Evolutionary conservation across 1,284 basidiomycete species (phyloP), one percentile per base, ranked within the genome.

Genomic region (Trichosporon faecale): DNA sequence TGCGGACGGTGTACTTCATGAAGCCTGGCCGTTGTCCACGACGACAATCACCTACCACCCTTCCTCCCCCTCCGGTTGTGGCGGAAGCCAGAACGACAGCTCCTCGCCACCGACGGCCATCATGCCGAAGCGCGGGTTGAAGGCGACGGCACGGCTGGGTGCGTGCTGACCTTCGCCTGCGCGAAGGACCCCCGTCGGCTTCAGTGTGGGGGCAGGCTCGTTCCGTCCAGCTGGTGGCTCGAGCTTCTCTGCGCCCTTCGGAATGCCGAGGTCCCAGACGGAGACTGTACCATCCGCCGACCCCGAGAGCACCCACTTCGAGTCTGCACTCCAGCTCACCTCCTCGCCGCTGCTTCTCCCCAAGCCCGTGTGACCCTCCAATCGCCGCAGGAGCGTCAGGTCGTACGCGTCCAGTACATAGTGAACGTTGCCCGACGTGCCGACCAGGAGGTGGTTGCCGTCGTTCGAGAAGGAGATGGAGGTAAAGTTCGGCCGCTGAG

Each of bases 381-480:
- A 85, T 77, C 94, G 91, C 4, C 90, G 91, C 7, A 96, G 84
- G 4, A 95, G 84, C 73, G 88, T 86, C 0, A 95, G 92, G 70
- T 93, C 90, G 80, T 91, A 97, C 0, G 93, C 90, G 78, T 98
- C 94, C 70, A 97, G 77, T 66, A 99, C 86, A 78, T 98, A 99
- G 83, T 99, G 97, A 2, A 91, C 91, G 77, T 92, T 89, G 2
- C 92, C 91, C 0, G 94, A 92, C 69, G 97, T 98, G 49, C 96
- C 96, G 18, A 97, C 90, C 25, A 99, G 88, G 25, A 99, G 85
- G 77, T 91, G 92, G 77, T 93, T 91, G 64, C 94, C 95, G 78
- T 94, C 92, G 33, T 91, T 89, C 3, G 93, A 95, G 84, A 99
- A 99, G 1, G 89, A 85, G 73, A 98, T 86, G 3, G 93, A 95